Evolutionary conservation across 805 yeast genomes (phyloP), one percentile per base, ranked within the genome.

Genomic region (Priceomyces melissophilus): DNA sequence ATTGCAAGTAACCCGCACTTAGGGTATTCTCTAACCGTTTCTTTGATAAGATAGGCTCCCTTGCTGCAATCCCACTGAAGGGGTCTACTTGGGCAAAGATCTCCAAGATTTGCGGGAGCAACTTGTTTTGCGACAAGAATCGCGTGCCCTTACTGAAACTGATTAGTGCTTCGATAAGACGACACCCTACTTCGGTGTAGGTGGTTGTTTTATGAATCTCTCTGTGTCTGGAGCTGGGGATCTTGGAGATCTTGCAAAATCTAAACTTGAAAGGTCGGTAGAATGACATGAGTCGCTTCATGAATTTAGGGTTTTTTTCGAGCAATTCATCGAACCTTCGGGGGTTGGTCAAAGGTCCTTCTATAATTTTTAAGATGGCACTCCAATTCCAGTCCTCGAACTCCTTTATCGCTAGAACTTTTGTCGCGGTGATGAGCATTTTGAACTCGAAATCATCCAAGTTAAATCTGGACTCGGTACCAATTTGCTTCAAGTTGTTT

Each of bases 221-320:
- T 4, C 16, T 26, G n/a, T 13, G 27, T 16, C 82, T 73, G 26
- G 45, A 37, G 25, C 43, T 76, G 65, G 35, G 80, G 64, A 6
- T 85, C 70, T 50, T 43, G 5, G 60, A 46, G 8, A 65, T 47
- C 17, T 60, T 61, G 35, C 69, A 63, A 60, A 89, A 91, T 41
- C 96, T 69, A 52, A 82, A 80, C 61, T 95, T 90, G 65, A 90
- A 84, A 0, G 99, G 99, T 40, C 98, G 71, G 57, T 81, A 91
- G 57, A 91, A 93, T 2, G 96, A 86, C 51, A 90, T 60, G 17
- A 93, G 58, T 41, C 96, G 67, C 55, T 91, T 90, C 57, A 90
- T 72, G 53, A 93, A 87, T 53, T 90, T 91, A 1, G 97, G 88
- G 2, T 84, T 82, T 50, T 76, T 80, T 34, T 69, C 73, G 28